Conservation (phyloP, 371 early-diverging fungal genomes). For the Parasitella parasitica region DNA sequence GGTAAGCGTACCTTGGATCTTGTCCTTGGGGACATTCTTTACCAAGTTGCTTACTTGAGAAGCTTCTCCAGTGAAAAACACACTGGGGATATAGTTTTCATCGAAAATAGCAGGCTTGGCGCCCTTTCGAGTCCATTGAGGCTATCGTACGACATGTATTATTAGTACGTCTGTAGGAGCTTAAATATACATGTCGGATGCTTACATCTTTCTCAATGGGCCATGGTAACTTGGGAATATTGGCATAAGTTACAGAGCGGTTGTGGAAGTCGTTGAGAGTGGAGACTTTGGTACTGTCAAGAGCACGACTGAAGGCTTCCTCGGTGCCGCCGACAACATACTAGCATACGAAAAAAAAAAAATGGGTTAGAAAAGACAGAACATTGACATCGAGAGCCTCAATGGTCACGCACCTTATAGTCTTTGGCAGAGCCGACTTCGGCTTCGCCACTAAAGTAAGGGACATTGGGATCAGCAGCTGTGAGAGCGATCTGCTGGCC, state of each 20-base stretch:
- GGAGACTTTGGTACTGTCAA: slow-evolving; percentile 26
- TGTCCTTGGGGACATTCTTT: slow-evolving; percentile 23
- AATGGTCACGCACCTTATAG: slow-evolving; percentile 35
- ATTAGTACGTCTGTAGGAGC: background rate
- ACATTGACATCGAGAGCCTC: too few relatives aligned
- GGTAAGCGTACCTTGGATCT: slow-evolving; percentile 35
- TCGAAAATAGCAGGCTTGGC: slow-evolving; percentile 46
- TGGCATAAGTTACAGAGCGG: slow-evolving; percentile 54
- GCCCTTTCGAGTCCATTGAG: slow-evolving; percentile 53
- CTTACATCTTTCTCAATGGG: slow-evolving; percentile 43
- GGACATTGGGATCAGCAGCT: slow-evolving; percentile 44
- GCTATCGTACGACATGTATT: slow-evolving; percentile 19
- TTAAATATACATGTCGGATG: background rate
- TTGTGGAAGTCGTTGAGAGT: slow-evolving; percentile 52
- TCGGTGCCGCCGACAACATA: slow-evolving; percentile 47
- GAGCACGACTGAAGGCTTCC: slow-evolving; percentile 48
- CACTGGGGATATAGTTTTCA: slow-evolving; percentile 51
- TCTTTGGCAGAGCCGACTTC: slow-evolving; percentile 33
- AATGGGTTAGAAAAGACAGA: too few relatives aligned
- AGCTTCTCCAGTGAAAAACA: slow-evolving; percentile 42
- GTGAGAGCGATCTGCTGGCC: slow-evolving; percentile 41
- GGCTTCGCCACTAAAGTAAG: slow-evolving; percentile 45
- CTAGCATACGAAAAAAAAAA: slow-evolving; percentile 12
- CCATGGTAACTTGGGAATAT: slow-evolving; percentile 52
- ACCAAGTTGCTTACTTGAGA: slow-evolving; percentile 29